Evolutionary conservation across 2,329 filamentous ascomycete species (phyloP).

Genomic region (Clarireedia monteithiana): DNA sequence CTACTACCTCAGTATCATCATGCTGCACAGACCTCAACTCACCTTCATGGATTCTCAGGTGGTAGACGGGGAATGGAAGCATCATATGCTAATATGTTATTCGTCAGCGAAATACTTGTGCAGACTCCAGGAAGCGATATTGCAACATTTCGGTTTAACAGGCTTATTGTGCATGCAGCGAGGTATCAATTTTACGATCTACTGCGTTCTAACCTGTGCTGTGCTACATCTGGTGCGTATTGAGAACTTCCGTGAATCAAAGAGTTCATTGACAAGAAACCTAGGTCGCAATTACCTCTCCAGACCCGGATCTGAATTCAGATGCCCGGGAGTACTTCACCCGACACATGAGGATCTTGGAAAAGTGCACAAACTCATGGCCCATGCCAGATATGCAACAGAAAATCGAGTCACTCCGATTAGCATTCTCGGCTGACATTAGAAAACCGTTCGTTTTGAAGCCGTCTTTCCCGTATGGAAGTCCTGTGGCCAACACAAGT

Average conservation of each 20-base stretch:
- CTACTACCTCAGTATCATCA: constrained; percentile 75
- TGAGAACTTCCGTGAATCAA: not conserved
- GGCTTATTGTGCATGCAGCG: constrained; percentile 88
- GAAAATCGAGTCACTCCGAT: constrained; percentile 80
- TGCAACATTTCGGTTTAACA: constrained; percentile 67
- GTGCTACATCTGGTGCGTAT: constrained; percentile 81
- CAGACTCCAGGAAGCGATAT: constrained; percentile 74
- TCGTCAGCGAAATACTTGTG: constrained; percentile 78
- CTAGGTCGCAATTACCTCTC: constrained; percentile 86
- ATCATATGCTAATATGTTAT: constrained; percentile 81
- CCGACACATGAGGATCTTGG: constrained; percentile 87
- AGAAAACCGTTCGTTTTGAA: constrained; percentile 85
- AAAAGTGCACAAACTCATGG: constrained; percentile 75
- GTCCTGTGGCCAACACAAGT: constrained; percentile 40
- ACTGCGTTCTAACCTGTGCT: constrained; percentile 81
- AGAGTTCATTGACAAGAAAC: constrained; percentile 6
- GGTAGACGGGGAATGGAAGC: constrained; percentile 71
- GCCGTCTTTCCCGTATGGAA: constrained; percentile 78
- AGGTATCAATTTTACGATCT: constrained; percentile 94
- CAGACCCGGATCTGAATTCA: constrained; percentile 77
- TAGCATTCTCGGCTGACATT: constrained; percentile 83
- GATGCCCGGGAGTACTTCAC: constrained; percentile 87
- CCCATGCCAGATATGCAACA: constrained; percentile 84
- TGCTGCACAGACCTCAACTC: constrained; percentile 82
- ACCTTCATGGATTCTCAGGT: constrained; percentile 66